Evolutionary conservation across 352 stramenopile genomes (phyloP), one percentile per base, ranked within the genome.

Genomic region (Phytopythium boreale): DNA sequence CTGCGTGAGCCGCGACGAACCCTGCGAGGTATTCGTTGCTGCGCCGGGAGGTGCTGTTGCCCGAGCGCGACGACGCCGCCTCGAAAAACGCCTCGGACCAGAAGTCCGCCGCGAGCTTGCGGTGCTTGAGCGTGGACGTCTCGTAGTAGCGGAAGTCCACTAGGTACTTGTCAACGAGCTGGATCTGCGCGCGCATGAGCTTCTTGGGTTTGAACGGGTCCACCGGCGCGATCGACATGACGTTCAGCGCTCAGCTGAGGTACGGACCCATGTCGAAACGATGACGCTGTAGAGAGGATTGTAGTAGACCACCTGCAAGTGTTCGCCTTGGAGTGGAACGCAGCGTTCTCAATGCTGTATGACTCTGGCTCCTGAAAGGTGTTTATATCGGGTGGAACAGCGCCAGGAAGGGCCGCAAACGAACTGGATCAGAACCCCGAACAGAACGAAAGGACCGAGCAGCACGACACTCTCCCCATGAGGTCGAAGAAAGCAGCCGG

Each of bases 81-180:
- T 82, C 74, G 26, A 69, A 68, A 26, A 87, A 84, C 6, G 73
- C 62, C n/a, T 68, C 56, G 29, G 78, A 61, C 75, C 72, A 86
- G 34, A 80, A 77, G 5, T 56, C 62, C 0, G 66, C 64, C 6
- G 73, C 77, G 17, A 74, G 62, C 47, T 66, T 63, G 20, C 71
- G 66, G 47, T 87, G 75, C 20, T 50, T 50, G 52, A 66, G 39
- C 4, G 69, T 80, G 15, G 75, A 84, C 6, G 63, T 72, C 39
- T 79, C 69, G 27, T 75, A 61, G 65, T 80, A 79, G 1, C 31
- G 58, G 34, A 87, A 87, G 51, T 76, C 71, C 15, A 65, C 51
- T 19, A 87, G 43, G 57, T 77, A 74, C 57, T 72, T 70, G 53
- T 77, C 36, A 14, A 77, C 61, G 43, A 80, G 61, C 26, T 67